These are phyloP conservation scores for Colletotrichum paranaense DNA, from an alignment of 2,329 filamentous ascomycete genomes.

Conservation along the genomic window DNA sequence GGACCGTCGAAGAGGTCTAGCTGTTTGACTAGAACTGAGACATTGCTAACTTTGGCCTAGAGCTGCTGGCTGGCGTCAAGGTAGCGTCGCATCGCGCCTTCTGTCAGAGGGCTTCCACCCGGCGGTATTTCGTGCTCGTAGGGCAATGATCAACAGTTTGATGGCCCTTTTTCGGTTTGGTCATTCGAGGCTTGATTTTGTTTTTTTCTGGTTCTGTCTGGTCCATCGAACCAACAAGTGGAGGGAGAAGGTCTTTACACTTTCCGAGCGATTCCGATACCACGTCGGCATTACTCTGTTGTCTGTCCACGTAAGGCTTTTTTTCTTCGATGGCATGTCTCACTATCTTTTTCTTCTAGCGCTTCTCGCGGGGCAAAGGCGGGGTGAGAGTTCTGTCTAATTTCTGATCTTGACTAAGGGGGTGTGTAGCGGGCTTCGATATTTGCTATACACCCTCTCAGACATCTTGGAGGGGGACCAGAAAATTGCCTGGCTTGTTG, in stretches of 20 bases:
- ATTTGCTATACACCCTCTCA: background rate
- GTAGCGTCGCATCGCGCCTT: slow-evolving; percentile 22
- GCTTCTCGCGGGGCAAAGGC: background rate
- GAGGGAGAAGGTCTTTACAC: background rate
- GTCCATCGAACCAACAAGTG: background rate
- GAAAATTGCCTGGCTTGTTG: background rate
- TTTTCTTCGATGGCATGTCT: background rate
- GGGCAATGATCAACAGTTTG: slow-evolving; percentile 22
- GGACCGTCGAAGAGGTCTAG: slow-evolving; percentile 11
- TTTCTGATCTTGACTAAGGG: background rate
- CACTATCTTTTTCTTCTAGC: background rate
- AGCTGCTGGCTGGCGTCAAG: background rate
- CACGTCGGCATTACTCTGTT: background rate
- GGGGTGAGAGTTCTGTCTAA: background rate
- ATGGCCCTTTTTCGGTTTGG: background rate
- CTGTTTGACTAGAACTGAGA: background rate
- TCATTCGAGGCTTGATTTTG: background rate
- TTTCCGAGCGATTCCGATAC: background rate
- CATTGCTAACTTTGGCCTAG: slow-evolving; percentile 3
- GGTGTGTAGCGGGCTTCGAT: background rate
- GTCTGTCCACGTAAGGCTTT: background rate
- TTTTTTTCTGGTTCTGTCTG: background rate
- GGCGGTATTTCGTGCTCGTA: background rate
- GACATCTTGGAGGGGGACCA: background rate
- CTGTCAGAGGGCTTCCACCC: background rate